Base-by-base conservation (phyloP, 495 filamentous ascomycete species). In the Aspergillus nanangensis region DNA sequence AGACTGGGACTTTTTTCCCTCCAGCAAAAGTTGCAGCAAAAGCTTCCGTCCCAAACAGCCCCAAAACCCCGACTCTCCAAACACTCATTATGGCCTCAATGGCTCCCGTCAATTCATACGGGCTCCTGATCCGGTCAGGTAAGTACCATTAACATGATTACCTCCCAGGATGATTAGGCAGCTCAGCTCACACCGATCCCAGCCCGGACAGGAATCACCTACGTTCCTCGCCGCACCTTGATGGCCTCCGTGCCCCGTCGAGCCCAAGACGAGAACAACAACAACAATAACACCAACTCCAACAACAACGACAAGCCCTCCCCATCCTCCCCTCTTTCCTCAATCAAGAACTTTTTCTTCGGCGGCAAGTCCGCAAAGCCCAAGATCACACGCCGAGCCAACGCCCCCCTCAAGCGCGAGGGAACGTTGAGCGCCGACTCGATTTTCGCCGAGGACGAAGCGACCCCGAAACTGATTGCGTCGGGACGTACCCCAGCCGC, bases 111-210 rank as follows among this genome's bases (percentile, higher is more conserved):
- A 55, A 60, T 48, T 59, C 56, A 18, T 70, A 66, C 46, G 67
- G 70, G 53, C 68, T 65, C 51, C 50, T 74, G 47, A 51, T 69
- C 52, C 67, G 67, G 48, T 56, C 66, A 48, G 62, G 70, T 74
- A 52, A 48, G 61, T 56, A 18, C 33, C 24, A 1, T 42, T 11
- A 15, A 2, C 4, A 8, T 14, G 9, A 17, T 15, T 5, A 10
- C 3, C n/a, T 29, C 1, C 22, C 7, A n/a, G n/a, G n/a, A n/a
- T n/a, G n/a, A n/a, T 3, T 23, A 32, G 21, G 20, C 38, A 27
- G n/a, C 38, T 42, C 38, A 34, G 25, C 36, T 40, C 23, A 18
- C 47, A 32, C 33, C 37, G 10, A 36, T 34, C 27, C 55, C 57
- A 53, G 68, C 65, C 61, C 68, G 66, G 51, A 59, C 61, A 40